These are phyloP conservation scores for Cercospora sesami DNA, from an alignment of 2,329 filamentous ascomycete species.

Conservation along the genomic window DNA sequence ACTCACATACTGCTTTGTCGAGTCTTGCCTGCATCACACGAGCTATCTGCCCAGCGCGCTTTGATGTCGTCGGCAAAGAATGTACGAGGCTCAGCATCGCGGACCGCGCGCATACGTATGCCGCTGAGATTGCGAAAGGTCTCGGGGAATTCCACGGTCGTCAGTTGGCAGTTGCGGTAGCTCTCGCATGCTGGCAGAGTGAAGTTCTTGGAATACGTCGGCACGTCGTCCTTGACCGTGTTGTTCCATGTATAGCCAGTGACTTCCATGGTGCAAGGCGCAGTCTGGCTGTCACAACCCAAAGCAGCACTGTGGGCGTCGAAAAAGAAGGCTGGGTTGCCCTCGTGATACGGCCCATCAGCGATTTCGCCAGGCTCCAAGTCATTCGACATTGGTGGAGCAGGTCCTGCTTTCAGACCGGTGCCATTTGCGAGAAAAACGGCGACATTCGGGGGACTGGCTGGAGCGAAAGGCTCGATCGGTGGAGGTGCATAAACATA, in stretches of 20 bases:
- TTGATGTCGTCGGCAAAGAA: slow-evolving; percentile 53
- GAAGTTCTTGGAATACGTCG: slow-evolving; percentile 42
- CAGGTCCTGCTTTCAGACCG: slow-evolving; percentile 26
- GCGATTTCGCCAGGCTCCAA: slow-evolving; percentile 49
- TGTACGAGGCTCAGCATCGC: slow-evolving; percentile 38
- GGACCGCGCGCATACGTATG: slow-evolving; percentile 52
- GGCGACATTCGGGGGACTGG: slow-evolving; percentile 50
- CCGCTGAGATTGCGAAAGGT: slow-evolving; percentile 48
- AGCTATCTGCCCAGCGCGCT: slow-evolving; percentile 53
- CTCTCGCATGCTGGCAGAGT: slow-evolving; percentile 46
- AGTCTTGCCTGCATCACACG: slow-evolving; percentile 62
- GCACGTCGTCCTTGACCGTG: slow-evolving; percentile 39
- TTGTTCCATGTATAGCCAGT: slow-evolving; percentile 47
- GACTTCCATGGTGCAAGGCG: slow-evolving; percentile 47
- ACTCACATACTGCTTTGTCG: slow-evolving; percentile 40
- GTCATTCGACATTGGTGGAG: slow-evolving; percentile 10
- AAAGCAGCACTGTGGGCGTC: slow-evolving; percentile 50
- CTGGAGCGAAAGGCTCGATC: slow-evolving; percentile 47
- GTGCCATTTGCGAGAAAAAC: slow-evolving; percentile 47
- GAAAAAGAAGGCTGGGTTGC: slow-evolving; percentile 53
- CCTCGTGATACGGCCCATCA: slow-evolving; percentile 45
- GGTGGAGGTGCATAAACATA: slow-evolving; percentile 52
- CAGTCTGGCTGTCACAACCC: slow-evolving; percentile 49
- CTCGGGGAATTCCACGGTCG: slow-evolving; percentile 45
- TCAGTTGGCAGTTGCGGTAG: slow-evolving; percentile 46